Conservation (phyloP, 345 rosid genomes). For the Eucalyptus globulus region DNA sequence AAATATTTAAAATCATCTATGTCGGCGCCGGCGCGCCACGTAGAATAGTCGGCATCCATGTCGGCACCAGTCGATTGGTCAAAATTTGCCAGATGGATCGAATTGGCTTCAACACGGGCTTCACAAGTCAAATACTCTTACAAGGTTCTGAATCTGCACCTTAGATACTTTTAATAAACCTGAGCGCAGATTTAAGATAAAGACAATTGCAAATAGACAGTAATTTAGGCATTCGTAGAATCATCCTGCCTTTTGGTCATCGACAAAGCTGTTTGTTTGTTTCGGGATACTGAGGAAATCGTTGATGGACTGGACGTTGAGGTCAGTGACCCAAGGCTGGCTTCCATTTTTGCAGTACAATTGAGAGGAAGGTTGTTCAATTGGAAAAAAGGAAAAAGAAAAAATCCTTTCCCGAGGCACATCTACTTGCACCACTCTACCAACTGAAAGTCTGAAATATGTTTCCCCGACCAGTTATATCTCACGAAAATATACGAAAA, state of each 20-base stretch:
- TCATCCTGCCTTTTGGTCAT: neutral
- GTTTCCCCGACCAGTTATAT: neutral
- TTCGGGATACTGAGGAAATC: neutral
- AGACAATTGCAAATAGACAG: neutral
- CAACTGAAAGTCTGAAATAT: neutral
- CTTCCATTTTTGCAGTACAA: neutral
- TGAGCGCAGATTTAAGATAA: neutral
- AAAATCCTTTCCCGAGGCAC: neutral
- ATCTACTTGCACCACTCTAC: neutral
- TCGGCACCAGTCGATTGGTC: accelerated
- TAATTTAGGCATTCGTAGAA: neutral
- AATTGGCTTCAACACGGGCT: neutral
- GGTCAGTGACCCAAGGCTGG: neutral
- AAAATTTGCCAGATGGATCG: no score
- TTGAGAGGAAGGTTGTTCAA: neutral
- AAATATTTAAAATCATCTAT: no score
- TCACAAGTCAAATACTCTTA: neutral
- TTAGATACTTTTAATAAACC: neutral
- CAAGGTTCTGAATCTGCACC: neutral
- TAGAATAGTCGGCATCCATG: no score
- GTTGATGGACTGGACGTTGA: neutral
- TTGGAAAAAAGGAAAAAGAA: neutral
- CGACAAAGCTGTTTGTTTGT: neutral
- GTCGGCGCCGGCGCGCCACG: accelerated
- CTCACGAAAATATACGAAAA: neutral